Base-by-base conservation (phyloP, 2,329 filamentous ascomycete genomes). In the Trichoderma semiorbis region DNA sequence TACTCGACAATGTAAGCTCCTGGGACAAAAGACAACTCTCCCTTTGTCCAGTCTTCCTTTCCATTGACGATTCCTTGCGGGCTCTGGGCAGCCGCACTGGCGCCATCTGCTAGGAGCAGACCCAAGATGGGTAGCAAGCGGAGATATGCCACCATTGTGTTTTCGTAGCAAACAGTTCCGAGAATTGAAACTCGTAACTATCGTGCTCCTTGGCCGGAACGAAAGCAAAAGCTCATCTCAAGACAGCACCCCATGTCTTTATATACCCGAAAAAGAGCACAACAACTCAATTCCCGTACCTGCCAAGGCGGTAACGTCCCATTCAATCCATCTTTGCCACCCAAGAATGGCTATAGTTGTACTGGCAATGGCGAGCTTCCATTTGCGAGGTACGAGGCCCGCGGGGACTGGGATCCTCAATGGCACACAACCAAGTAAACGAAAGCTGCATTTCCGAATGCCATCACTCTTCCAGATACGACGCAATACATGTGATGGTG, bases 1-100 rank as follows among this genome's bases (percentile, higher is more conserved):
- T 87, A 85, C 74, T 88, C 86, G 72, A 88, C 81, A 74, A 88
- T 85, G 78, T 84, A 88, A 21, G 83, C 83, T 21, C 86, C 85
- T 0, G 83, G 79, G 12, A 88, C 75, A 39, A 82, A 68, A 6
- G 70, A 73, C 1, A 28, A 30, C 10, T 62, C 32, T 11, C 11
- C 57, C 34, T 62, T 53, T 26, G 67, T 62, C 67, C 67, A 69
- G 24, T 26, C n/a, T 28, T 67, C 32, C 26, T 43, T 34, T n/a
- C 57, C 57, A 28, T 58, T 28, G 7, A 39, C 30, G 14, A 62
- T 32, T 21, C 67, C 67, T 26, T 50, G 57, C 11, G 28, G 14
- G 5, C 55, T 30, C 30, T 69, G 67, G 47, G 55, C 57, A 62
- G 55, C 67, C 16, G 39, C 67, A 5, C 21, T 28, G 18, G 28